These are phyloP conservation scores for Jackrogersella multiformis DNA, from an alignment of 495 filamentous ascomycete species.

Conservation along the genomic window DNA sequence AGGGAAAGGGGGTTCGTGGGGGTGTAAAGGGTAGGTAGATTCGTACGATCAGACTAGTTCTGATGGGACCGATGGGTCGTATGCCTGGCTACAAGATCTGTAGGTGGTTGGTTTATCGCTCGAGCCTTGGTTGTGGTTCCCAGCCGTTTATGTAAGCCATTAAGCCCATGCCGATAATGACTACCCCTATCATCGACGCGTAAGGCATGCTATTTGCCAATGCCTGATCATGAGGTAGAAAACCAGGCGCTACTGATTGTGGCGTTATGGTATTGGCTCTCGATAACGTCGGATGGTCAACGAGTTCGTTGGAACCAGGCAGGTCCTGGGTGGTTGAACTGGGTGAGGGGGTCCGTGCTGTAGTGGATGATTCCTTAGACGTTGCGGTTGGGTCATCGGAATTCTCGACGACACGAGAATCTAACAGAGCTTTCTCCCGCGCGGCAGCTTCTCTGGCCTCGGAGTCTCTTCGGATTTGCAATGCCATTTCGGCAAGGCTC, in stretches of 20 bases:
- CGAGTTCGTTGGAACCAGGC: constrained; percentile 15
- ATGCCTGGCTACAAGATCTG: not conserved
- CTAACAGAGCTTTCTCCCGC: constrained; percentile 29
- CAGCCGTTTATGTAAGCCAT: constrained; percentile 96
- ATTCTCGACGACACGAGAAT: constrained; percentile 39
- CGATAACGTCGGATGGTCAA: constrained; percentile 48
- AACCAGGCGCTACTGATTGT: constrained; percentile 34
- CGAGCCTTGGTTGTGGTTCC: constrained; percentile 60
- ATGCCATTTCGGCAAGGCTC: constrained; percentile 87
- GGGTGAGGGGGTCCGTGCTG: constrained; percentile 32
- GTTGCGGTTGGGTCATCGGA: constrained; percentile 32
- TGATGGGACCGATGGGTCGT: constrained; percentile 20
- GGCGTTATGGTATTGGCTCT: constrained; percentile 56
- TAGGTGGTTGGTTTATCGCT: constrained; percentile 39
- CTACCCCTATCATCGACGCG: constrained; percentile 87
- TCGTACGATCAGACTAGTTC: constrained; percentile 37
- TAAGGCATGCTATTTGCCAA: constrained; percentile 79
- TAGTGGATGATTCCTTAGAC: constrained; percentile 20
- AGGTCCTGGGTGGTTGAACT: constrained; percentile 36
- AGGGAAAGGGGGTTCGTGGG: constrained; percentile 41
- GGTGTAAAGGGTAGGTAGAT: constrained; percentile 35
- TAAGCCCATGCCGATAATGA: constrained; percentile 85
- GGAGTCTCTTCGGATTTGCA: constrained; percentile 77
- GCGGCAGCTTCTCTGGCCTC: constrained; percentile 66
- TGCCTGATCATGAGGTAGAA: constrained; percentile 46